Evolutionary conservation across 257 asterid species (phyloP), one percentile per base, ranked within the genome.

Genomic region (Handroanthus guayacan): DNA sequence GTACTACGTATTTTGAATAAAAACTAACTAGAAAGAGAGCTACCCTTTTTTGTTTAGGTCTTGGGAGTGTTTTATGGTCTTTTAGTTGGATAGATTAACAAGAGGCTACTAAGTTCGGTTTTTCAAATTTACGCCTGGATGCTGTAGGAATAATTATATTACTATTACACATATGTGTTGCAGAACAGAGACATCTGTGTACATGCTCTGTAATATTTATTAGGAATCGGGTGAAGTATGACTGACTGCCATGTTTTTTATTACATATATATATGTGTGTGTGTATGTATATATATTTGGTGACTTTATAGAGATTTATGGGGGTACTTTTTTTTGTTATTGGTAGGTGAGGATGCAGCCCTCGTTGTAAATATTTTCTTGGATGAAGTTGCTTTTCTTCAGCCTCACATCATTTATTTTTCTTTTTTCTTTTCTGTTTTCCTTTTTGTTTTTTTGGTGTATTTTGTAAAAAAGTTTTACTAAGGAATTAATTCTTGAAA

Each of bases 61-160:
- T 71, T 10, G 75, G 68, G 74, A 63, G 80, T 71, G 80, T 71
- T 64, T 47, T 70, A 18, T 43, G 54, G 67, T 73, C 13, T 45
- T n/a, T 34, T 78, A 82, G 82, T 34, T 68, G 17, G 62, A 47
- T 78, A 80, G 85, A 69, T 54, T 79, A 48, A 78, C 75, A 61
- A 34, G 0, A 25, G 68, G 72, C 43, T 17, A 18, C 5, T 50
- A 20, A 57, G 57, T 60, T 61, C 54, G 48, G n/a, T 66, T 41
- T 67, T 44, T 56, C 13, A 4, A 37, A 39, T 51, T 52, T 61
- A 61, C 39, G 74, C 57, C 69, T 13, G 67, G 79, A 61, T 80
- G 60, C 37, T 48, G 12, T 67, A 43, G 73, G 13, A 17, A 16
- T 70, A 13, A 51, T 51, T 13, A 14, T 14, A 4, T 62, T 75